A percentile compares a stretch with the other conserved stretches of the same genome.
These are phyloP conservation scores for Conringia planisiliqua DNA, from an alignment of 345 rosid species.

Conservation along the genomic window DNA sequence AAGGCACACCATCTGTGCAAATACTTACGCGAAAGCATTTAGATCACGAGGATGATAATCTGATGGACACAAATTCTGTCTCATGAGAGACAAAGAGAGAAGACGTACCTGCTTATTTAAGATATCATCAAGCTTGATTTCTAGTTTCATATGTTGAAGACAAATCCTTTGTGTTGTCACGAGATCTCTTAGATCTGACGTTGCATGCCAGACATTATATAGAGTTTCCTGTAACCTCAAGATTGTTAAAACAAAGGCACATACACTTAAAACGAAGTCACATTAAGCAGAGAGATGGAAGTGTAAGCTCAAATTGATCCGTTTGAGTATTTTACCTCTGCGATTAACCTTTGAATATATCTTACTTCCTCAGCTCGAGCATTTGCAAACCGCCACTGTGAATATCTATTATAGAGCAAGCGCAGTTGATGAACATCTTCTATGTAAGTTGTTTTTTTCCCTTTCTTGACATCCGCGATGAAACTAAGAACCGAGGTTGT, in stretches of 20 bases:
- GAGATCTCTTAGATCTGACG: slow-evolving; percentile 55
- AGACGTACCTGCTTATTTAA: slow-evolving; percentile 62
- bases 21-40: background rate
- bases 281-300: background rate
- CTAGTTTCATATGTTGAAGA: slow-evolving; percentile 64
- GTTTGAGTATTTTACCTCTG: slow-evolving; percentile 55
- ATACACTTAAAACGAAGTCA: background rate
- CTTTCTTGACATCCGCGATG: slow-evolving; percentile 71
- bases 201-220: slow-evolving; percentile 65
- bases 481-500: slow-evolving; percentile 81
- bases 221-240: slow-evolving; percentile 63
- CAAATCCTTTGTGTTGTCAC: slow-evolving; percentile 52
- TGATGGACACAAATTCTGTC: background rate
- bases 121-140: slow-evolving; percentile 63
- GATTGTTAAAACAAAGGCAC: slow-evolving; percentile 10
- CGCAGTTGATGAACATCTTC: slow-evolving; percentile 90
- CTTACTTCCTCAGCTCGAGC: slow-evolving; percentile 67
- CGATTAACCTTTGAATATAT: slow-evolving; percentile 53
- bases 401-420: slow-evolving; percentile 68
- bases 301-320: background rate
- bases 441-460: slow-evolving; percentile 55
- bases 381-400: slow-evolving; percentile 92
- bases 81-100: slow-evolving; percentile 9
- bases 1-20: slow-evolving; percentile 61
- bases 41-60: slow-evolving; percentile 1